Evolutionary conservation across 495 filamentous ascomycete species (phyloP), one percentile per base, ranked within the genome.

Genomic region (Penicillium robsamsonii): DNA sequence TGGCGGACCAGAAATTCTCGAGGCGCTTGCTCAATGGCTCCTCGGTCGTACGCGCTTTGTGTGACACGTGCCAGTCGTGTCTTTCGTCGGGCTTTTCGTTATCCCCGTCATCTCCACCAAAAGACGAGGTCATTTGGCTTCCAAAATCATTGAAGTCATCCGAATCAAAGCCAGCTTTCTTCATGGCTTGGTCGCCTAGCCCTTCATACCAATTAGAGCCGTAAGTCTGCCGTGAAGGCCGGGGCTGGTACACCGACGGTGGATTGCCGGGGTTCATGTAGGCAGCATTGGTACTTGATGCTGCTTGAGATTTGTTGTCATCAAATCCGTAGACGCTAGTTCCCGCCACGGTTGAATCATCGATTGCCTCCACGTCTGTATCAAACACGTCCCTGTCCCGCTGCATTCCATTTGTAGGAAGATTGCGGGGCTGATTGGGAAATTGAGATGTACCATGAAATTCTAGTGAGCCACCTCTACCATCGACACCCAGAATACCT

Each of bases 311-410:
- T 11, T 66, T 66, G 25, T 64, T 57, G 30, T 77, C 74, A 45
- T 76, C 73, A 51, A 53, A 57, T 11, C 68, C 73, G 8, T 65
- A 63, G 8, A 76, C 59, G 57, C 76, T 79, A 9, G 71, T 76
- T 11, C 67, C 73, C 1, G 71, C 71, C 52, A 79, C 67, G 8
- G 76, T 79, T 8, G 76, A 77, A 60, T 79, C 76, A 65, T 79
- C 76, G 5, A 74, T 62, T 5, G 67, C 75, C 46, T 79, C 76
- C 8, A 76, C 73, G 51, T 79, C 76, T 0, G 76, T 79, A 54
- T 79, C 76, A 50, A 79, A 79, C 43, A 66, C 61, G 51, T 75
- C 74, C 50, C 70, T 61, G 50, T 74, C 71, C 46, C 67, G 68
- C 24, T 68, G 66, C 15, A 25, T 51, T 35, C 46, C 57, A 53